Conservation (phyloP, 2,329 filamentous ascomycete genomes). For the Neoascochyta sp. region DNA sequence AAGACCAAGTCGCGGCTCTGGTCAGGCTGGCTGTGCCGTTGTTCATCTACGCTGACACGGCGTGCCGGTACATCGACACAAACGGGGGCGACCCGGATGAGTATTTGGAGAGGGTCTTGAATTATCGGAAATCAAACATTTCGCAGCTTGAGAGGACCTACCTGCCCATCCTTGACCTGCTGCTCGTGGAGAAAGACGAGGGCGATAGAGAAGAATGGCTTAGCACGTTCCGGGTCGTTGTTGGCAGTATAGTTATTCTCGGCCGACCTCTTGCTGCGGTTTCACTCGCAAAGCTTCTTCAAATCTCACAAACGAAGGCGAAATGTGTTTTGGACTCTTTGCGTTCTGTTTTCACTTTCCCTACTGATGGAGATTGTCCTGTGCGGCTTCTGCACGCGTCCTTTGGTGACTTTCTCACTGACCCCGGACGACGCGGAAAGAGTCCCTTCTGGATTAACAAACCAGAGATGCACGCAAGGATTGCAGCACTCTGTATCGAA, state of each 20-base stretch:
- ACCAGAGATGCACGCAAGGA: constrained; percentile 23
- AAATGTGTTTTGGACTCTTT: constrained; percentile 22
- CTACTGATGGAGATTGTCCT: constrained; percentile 28
- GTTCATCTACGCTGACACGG: constrained; percentile 36
- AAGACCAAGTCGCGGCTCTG: constrained; percentile 19
- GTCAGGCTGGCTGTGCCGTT: constrained; percentile 25
- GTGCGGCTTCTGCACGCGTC: constrained; percentile 29
- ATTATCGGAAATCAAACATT: constrained; percentile 12
- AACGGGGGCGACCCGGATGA: constrained; percentile 10
- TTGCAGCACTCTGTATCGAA: constrained; percentile 38
- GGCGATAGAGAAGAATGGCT: constrained; percentile 13
- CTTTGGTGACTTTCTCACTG: constrained; percentile 29
- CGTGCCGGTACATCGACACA: constrained; percentile 19
- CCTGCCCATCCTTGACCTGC: constrained; percentile 17
- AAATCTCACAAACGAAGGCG: constrained; percentile 14
- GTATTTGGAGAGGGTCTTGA: constrained; percentile 12
- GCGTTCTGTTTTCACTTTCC: constrained; percentile 21
- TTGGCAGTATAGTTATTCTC: constrained; percentile 17
- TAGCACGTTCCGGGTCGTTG: constrained; percentile 9
- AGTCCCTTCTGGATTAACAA: constrained; percentile 37
- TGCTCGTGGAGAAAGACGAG: constrained; percentile 31
- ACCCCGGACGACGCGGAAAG: constrained; percentile 16
- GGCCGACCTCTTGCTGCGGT: constrained; percentile 16
- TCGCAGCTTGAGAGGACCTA: constrained; percentile 18
- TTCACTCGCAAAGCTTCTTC: constrained; percentile 13